These are phyloP conservation scores for Fusarium sororula DNA, from an alignment of 2,329 filamentous ascomycete species.

Conservation along the genomic window DNA sequence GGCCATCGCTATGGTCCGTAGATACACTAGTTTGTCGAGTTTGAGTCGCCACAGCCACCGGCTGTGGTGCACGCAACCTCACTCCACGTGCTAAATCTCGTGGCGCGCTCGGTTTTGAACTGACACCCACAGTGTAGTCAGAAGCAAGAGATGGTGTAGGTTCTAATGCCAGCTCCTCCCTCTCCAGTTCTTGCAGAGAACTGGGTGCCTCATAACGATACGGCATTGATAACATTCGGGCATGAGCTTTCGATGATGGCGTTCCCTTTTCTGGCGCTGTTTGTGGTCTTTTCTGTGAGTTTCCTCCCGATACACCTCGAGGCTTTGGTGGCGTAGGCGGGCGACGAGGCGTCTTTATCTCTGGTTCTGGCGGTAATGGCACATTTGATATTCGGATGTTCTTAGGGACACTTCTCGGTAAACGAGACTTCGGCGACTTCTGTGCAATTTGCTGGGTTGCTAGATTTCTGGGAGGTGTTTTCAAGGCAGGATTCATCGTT, in stretches of 20 bases:
- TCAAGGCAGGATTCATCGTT: neutral
- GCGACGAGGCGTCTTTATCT: conserved; percentile 9
- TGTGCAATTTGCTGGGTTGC: neutral
- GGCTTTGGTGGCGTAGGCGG: conserved; percentile 33
- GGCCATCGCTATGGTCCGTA: neutral
- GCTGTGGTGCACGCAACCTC: conserved; percentile 9
- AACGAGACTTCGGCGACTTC: conserved; percentile 13
- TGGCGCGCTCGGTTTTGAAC: neutral
- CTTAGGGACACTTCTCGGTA: conserved; percentile 8
- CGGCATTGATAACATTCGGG: conserved; percentile 11
- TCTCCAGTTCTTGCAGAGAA: conserved; percentile 1
- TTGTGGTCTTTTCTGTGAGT: conserved; percentile 3
- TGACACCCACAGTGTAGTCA: conserved; percentile 1
- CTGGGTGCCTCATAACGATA: conserved; percentile 4
- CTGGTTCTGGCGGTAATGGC: conserved; percentile 26
- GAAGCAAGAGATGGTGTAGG: conserved; percentile 12
- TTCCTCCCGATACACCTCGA: neutral
- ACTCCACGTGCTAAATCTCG: neutral
- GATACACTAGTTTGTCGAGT: conserved; percentile 14
- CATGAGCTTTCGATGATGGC: neutral
- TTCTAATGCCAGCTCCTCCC: conserved; percentile 7
- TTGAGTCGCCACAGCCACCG: neutral
- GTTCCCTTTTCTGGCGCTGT: conserved; percentile 12
- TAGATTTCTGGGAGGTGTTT: neutral
- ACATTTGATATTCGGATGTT: conserved; percentile 9